A percentile compares a stretch with the other conserved stretches of the same genome.
Conservation (phyloP, 106 monocot species). For the Dendrobium nobile region DNA sequence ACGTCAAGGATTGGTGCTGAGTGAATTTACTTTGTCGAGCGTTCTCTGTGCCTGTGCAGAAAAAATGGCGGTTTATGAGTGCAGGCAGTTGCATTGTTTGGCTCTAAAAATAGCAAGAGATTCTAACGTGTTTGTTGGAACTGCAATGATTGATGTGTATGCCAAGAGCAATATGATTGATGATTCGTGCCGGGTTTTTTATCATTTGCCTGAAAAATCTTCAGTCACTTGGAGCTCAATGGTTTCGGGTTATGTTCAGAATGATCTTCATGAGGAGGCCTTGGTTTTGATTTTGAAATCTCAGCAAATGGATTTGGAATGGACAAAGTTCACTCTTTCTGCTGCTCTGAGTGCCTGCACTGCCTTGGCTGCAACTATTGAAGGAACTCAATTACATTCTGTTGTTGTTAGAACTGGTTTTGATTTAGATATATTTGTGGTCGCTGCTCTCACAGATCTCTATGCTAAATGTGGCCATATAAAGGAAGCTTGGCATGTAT, state of each 20-base stretch:
- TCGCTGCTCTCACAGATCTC: conserved; percentile 66
- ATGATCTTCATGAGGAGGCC: conserved; percentile 23
- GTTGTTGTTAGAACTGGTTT: conserved; percentile 3
- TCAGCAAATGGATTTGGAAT: conserved; percentile 54
- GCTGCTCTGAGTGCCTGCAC: conserved; percentile 38
- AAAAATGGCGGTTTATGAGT: neutral
- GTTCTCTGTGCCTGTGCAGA: conserved; percentile 3
- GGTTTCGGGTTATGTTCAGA: conserved; percentile 35
- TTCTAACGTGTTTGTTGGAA: neutral
- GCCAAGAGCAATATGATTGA: neutral
- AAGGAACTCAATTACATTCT: conserved; percentile 39
- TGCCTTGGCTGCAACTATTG: conserved; percentile 38
- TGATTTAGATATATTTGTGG: conserved; percentile 20
- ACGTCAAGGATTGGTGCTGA: conserved; percentile 10
- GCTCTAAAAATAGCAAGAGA: neutral
- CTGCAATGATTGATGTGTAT: conserved; percentile 10
- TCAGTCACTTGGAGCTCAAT: conserved; percentile 22
- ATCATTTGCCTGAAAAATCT: conserved; percentile 4
- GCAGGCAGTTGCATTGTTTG: neutral
- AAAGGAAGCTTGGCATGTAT: conserved; percentile 37
- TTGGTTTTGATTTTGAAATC: conserved; percentile 25
- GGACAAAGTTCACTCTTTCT: conserved; percentile 54
- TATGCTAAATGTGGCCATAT: conserved; percentile 51
- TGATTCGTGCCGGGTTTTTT: conserved; percentile 4
- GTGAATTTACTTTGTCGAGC: conserved; percentile 4